Evolutionary conservation across 495 filamentous ascomycete species (phyloP).

Genomic region (Darksidea phi): DNA sequence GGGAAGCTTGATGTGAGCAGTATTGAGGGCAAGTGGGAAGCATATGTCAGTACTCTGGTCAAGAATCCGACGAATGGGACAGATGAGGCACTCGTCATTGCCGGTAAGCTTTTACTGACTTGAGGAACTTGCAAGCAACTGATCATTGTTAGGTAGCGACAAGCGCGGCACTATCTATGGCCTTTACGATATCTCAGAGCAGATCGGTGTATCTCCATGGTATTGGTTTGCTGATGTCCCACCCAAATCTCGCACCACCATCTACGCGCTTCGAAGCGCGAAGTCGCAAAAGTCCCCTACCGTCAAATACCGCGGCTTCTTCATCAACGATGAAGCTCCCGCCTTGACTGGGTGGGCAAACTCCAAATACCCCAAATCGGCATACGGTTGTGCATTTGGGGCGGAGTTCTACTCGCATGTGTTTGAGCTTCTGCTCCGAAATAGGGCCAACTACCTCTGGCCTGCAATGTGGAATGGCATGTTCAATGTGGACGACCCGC

Average conservation of each 20-base stretch:
- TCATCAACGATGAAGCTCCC: conserved; percentile 77
- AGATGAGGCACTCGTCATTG: conserved; percentile 63
- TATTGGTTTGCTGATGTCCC: conserved; percentile 74
- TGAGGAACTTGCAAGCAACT: not conserved
- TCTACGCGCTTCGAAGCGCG: conserved; percentile 53
- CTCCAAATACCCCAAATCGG: conserved; percentile 49
- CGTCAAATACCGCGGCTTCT: conserved; percentile 75
- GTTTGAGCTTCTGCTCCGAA: conserved; percentile 68
- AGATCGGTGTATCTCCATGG: conserved; percentile 76
- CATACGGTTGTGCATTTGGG: conserved; percentile 61
- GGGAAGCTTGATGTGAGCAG: conserved; percentile 57
- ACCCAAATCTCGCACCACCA: conserved; percentile 50
- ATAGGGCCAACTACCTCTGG: conserved; percentile 75
- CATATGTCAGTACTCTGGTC: conserved; percentile 61
- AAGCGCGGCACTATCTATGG: conserved; percentile 70
- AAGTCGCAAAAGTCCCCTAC: conserved; percentile 62
- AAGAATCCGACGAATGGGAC: conserved; percentile 58
- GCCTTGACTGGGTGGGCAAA: conserved; percentile 69
- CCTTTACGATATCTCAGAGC: conserved; percentile 70
- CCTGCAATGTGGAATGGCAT: conserved; percentile 68
- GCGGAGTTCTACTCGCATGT: conserved; percentile 65
- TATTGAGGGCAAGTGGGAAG: conserved; percentile 67
- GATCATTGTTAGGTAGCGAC: conserved; percentile 50
- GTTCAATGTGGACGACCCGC: conserved; percentile 68
- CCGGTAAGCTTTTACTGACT: conserved; percentile 40